Conservation (phyloP, 2,329 filamentous ascomycete species). For the Apiospora phragmitis region DNA sequence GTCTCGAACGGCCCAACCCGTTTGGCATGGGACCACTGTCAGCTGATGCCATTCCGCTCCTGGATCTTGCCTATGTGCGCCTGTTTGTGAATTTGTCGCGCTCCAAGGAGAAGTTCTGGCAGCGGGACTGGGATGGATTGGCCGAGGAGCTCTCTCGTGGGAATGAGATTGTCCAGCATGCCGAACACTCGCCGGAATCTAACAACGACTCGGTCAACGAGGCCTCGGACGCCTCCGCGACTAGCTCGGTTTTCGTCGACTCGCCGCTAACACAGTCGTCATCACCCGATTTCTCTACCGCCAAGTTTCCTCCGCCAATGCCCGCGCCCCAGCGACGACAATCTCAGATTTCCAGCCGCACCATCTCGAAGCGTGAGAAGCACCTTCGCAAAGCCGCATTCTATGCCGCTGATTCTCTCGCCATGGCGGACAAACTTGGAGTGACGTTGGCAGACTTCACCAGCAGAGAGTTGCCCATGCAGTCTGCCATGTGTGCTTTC, state of each 20-base stretch:
- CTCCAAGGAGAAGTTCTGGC: conserved; percentile 92
- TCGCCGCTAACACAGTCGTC: conserved; percentile 54
- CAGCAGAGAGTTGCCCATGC: conserved; percentile 82
- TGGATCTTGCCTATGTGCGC: conserved; percentile 89
- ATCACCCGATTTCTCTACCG: conserved; percentile 45
- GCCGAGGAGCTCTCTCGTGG: conserved; percentile 81
- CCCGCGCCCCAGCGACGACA: conserved; percentile 25
- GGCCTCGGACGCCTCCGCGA: conserved; percentile 46
- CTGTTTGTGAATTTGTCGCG: conserved; percentile 91
- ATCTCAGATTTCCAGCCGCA: conserved; percentile 35
- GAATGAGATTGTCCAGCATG: conserved; percentile 72
- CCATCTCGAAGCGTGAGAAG: conserved; percentile 74
- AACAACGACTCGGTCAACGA: conserved; percentile 48
- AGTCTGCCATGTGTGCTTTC: conserved; percentile 88
- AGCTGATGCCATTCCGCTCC: conserved; percentile 84
- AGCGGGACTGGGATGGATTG: conserved; percentile 90
- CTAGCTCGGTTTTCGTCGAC: conserved; percentile 49
- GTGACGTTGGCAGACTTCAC: conserved; percentile 83
- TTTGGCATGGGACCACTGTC: conserved; percentile 80
- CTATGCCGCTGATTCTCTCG: conserved; percentile 88
- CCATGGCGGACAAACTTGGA: conserved; percentile 83
- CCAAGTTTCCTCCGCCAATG: conserved; percentile 35
- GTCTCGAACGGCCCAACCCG: conserved; percentile 80
- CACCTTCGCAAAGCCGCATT: conserved; percentile 93
- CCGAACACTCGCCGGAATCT: conserved; percentile 60